These are phyloP conservation scores for Fusarium floridanum DNA, from an alignment of 2,329 filamentous ascomycete genomes.

Conservation along the genomic window DNA sequence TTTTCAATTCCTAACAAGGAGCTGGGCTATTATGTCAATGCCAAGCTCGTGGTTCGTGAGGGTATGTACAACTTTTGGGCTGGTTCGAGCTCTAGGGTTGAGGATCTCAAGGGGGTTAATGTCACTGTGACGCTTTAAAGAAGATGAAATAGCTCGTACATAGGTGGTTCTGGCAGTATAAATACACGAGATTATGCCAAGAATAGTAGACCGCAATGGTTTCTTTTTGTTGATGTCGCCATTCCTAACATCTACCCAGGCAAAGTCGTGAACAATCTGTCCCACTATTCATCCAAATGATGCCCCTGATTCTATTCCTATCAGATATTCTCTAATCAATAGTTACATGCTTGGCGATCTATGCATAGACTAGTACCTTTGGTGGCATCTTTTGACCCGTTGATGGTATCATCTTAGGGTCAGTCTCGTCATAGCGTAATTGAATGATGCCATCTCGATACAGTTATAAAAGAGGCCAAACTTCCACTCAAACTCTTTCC, in stretches of 20 bases:
- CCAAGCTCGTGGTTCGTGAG: conserved; percentile 38
- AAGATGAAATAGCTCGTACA: not conserved
- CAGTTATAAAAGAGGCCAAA: not conserved
- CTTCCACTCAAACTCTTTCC: not conserved
- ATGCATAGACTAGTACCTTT: not conserved
- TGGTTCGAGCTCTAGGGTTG: conserved; percentile 46
- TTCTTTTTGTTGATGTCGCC: not conserved
- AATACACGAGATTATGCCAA: not conserved
- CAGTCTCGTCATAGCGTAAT: not conserved
- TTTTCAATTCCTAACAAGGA: conserved; percentile 44
- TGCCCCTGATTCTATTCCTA: not conserved
- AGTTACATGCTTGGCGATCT: too few relatives aligned
- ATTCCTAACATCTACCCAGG: not conserved
- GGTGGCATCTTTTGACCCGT: not conserved
- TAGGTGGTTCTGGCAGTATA: not conserved
- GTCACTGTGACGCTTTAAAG: conserved; percentile 21
- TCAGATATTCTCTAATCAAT: not conserved
- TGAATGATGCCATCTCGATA: not conserved
- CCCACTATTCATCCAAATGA: not conserved
- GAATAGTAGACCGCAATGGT: too few relatives aligned
- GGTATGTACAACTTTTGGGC: conserved; percentile 49
- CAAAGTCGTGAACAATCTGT: not conserved
- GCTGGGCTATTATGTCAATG: conserved; percentile 47
- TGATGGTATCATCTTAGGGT: not conserved
- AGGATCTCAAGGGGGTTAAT: conserved; percentile 35